These are phyloP conservation scores for Amaranthus cruentus DNA, from an alignment of 148 eudicot species.

Conservation along the genomic window DNA sequence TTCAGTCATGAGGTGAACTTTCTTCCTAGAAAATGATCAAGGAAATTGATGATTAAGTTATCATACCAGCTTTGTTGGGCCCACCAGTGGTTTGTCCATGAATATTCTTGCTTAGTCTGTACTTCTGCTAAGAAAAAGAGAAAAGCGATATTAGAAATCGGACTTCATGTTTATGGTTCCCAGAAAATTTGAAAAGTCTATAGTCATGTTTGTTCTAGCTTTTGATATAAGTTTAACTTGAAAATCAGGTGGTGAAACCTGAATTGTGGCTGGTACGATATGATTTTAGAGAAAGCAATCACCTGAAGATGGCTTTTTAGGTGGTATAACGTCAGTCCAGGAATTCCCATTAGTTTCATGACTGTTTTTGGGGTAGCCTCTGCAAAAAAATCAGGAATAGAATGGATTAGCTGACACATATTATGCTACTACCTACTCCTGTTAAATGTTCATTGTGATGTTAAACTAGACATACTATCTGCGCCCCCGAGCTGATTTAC, in stretches of 20 bases:
- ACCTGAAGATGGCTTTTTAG: conserved; percentile 98
- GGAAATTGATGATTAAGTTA: conserved; percentile 9
- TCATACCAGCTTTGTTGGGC: conserved; percentile 53
- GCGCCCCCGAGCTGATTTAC: conserved; percentile 96
- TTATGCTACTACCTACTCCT: not conserved
- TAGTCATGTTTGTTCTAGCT: not conserved
- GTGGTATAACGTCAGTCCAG: conserved; percentile 87
- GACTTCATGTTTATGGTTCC: conserved; percentile 15
- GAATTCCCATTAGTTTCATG: conserved; percentile 90
- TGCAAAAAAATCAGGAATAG: conserved; percentile 34
- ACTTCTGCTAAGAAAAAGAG: conserved; percentile 52
- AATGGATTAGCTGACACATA: conserved; percentile 14
- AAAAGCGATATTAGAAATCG: conserved; percentile 16
- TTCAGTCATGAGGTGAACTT: conserved; percentile 5
- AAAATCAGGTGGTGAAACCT: not conserved
- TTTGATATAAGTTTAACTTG: not conserved
- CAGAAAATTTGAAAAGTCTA: not conserved
- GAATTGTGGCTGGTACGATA: not conserved
- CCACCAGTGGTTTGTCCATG: conserved; percentile 60
- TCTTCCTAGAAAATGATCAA: not conserved
- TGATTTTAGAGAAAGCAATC: conserved; percentile 1
- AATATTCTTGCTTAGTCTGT: conserved; percentile 83
- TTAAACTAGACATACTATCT: conserved; percentile 54
- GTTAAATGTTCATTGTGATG: conserved; percentile 1
- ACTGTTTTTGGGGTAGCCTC: conserved; percentile 96